These are phyloP conservation scores for Mycena metata DNA, from an alignment of 768 basidiomycete species.

Conservation along the genomic window DNA sequence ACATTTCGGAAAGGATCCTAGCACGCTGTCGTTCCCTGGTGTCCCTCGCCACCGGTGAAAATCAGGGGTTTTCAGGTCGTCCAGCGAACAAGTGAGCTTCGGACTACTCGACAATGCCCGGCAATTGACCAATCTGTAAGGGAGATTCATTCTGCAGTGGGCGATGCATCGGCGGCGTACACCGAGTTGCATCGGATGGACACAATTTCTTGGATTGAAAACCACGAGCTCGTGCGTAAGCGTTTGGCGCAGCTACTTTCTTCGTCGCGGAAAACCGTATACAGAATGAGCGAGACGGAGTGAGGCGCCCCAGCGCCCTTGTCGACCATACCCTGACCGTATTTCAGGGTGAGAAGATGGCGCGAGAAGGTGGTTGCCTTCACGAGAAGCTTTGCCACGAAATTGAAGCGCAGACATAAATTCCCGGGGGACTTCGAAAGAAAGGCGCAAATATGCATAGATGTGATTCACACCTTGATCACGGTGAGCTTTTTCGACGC, in stretches of 20 bases:
- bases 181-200: constrained; percentile 15
- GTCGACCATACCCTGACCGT: neutral
- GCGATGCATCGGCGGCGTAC: constrained; percentile 9
- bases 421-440: neutral
- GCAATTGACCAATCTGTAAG: neutral
- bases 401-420: constrained; percentile 2
- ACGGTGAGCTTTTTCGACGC: neutral
- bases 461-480: constrained; percentile 13
- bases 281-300: constrained; percentile 1
- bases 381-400: neutral
- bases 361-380: neutral
- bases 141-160: neutral
- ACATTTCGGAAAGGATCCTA: constrained; percentile 1
- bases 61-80: neutral
- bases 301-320: neutral
- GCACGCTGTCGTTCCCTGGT: neutral
- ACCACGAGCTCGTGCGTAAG: constrained; percentile 12
- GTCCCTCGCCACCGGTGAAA: too few relatives aligned
- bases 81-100: neutral
- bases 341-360: constrained; percentile 3
- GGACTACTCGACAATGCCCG: neutral
- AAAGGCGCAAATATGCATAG: constrained; percentile 17
- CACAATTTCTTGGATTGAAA: constrained; percentile 15
- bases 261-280: neutral
- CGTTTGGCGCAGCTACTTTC: constrained; percentile 10